Conservation (phyloP, 768 basidiomycete genomes). For the Fistulinella prunicolor region DNA sequence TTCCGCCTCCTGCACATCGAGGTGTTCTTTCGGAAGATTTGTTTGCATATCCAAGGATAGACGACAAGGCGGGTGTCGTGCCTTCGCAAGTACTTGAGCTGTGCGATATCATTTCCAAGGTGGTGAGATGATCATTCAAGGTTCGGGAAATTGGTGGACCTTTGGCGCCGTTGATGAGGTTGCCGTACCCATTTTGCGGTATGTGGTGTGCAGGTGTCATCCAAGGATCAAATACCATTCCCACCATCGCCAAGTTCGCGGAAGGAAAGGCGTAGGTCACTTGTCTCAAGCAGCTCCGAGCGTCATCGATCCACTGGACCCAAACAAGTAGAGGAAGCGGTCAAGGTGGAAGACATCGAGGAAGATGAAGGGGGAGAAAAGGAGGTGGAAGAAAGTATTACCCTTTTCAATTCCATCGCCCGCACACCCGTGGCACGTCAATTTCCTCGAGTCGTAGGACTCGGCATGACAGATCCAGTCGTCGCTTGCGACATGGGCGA, state of each 20-base stretch:
- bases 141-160: slow-evolving; percentile 43
- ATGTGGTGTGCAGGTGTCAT: slow-evolving; percentile 58
- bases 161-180: slow-evolving; percentile 43
- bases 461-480: too few relatives aligned
- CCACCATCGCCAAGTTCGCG: slow-evolving; percentile 57
- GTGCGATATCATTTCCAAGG: slow-evolving; percentile 43
- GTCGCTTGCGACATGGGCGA: too few relatives aligned
- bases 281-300: slow-evolving; percentile 24
- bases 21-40: slow-evolving; percentile 61
- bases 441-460: slow-evolving; percentile 42
- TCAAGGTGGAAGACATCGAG: slow-evolving; percentile 21
- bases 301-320: slow-evolving; percentile 32
- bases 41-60: slow-evolving; percentile 50
- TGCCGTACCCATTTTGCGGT: slow-evolving; percentile 74
- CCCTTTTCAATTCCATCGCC: too few relatives aligned
- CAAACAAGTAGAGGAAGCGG: slow-evolving; percentile 24
- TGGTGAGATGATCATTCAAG: slow-evolving; percentile 44
- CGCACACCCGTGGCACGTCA: too few relatives aligned
- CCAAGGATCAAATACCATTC: slow-evolving; percentile 69
- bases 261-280: slow-evolving; percentile 36
- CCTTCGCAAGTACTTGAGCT: slow-evolving; percentile 30
- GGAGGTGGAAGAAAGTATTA: slow-evolving; percentile 51
- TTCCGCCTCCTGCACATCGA: slow-evolving; percentile 53
- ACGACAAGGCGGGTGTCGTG: slow-evolving; percentile 24
- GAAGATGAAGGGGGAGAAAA: slow-evolving; percentile 36